These are phyloP conservation scores for Exidia glandulosa DNA, from an alignment of 768 basidiomycete genomes.

Conservation along the genomic window DNA sequence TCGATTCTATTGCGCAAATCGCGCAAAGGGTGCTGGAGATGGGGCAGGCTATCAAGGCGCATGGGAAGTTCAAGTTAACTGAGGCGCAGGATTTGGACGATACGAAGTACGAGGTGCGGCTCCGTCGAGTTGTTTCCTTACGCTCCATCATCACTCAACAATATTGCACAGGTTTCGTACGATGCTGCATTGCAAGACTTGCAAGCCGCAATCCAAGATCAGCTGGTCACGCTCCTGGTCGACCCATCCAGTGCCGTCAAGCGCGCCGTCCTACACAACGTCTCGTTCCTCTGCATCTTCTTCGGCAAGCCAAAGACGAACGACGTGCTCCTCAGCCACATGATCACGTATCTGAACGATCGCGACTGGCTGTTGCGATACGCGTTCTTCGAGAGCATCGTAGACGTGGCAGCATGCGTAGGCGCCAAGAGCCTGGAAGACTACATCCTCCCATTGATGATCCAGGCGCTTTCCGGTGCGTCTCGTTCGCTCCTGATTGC, in stretches of 20 bases:
- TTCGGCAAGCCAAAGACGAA: slow-evolving; percentile 88
- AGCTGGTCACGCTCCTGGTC: slow-evolving; percentile 74
- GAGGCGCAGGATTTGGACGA: slow-evolving; percentile 67
- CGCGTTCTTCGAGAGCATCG: slow-evolving; percentile 92
- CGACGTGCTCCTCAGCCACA: slow-evolving; percentile 82
- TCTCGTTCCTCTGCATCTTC: slow-evolving; percentile 85
- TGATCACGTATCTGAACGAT: slow-evolving; percentile 81
- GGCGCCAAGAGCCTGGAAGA: slow-evolving; percentile 88
- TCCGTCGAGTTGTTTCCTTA: not conserved
- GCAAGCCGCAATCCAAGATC: slow-evolving; percentile 75
- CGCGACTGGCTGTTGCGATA: slow-evolving; percentile 85
- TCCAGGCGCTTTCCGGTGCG: slow-evolving; percentile 86
- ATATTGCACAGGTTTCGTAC: slow-evolving; percentile 62
- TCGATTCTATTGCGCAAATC: slow-evolving; percentile 76
- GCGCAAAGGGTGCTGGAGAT: slow-evolving; percentile 86
- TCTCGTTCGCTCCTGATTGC: not conserved
- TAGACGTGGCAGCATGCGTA: slow-evolving; percentile 90
- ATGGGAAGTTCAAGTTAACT: slow-evolving; percentile 57
- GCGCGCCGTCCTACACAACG: slow-evolving; percentile 77
- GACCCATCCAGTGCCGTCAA: slow-evolving; percentile 86
- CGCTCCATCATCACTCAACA: not conserved
- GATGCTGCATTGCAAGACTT: slow-evolving; percentile 80
- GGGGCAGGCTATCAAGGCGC: slow-evolving; percentile 80
- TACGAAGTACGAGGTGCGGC: slow-evolving; percentile 65
- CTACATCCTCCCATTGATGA: slow-evolving; percentile 94